These are phyloP conservation scores for Oenanthe javanica DNA, from an alignment of 140 eudicot species.

Conservation along the genomic window DNA sequence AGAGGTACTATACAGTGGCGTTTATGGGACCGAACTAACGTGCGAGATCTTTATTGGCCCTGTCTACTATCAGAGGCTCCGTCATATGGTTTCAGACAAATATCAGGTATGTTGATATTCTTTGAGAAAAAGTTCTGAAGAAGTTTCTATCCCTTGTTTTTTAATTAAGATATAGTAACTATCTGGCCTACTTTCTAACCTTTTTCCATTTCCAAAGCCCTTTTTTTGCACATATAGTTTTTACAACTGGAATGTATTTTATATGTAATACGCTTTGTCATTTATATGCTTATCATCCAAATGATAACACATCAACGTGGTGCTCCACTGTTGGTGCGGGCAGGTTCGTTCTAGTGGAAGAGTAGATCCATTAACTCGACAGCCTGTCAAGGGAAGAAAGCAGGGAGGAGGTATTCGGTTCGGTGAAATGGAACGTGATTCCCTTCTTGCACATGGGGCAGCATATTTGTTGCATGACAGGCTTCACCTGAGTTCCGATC, in stretches of 20 bases:
- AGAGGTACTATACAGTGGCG: slow-evolving; percentile 83
- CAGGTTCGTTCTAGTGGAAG: slow-evolving; percentile 90
- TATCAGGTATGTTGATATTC: slow-evolving; percentile 52
- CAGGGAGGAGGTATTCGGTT: slow-evolving; percentile 93
- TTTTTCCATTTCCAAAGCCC: neutral
- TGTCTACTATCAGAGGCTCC: slow-evolving; percentile 86
- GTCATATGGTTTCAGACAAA: slow-evolving; percentile 98
- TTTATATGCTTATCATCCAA: neutral
- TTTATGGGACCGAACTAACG: slow-evolving; percentile 75
- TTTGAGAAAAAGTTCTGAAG: neutral
- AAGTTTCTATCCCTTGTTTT: neutral
- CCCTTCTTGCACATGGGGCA: slow-evolving; percentile 94
- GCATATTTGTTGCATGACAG: slow-evolving; percentile 86
- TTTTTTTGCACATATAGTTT: neutral
- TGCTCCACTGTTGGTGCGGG: neutral
- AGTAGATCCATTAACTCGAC: slow-evolving; percentile 81
- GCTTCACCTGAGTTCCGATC: slow-evolving; percentile 79
- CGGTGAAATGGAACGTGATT: slow-evolving; percentile 97
- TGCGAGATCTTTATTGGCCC: slow-evolving; percentile 96
- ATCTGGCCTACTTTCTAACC: neutral
- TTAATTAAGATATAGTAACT: neutral
- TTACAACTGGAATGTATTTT: neutral
- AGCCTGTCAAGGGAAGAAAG: slow-evolving; percentile 92
- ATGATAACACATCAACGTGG: neutral
- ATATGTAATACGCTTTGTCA: neutral